Percentiles rank a stretch among this genome's conserved stretches.
Evolutionary conservation across 1,284 basidiomycete genomes (phyloP).

Genomic region (Trichosporon ovoides): DNA sequence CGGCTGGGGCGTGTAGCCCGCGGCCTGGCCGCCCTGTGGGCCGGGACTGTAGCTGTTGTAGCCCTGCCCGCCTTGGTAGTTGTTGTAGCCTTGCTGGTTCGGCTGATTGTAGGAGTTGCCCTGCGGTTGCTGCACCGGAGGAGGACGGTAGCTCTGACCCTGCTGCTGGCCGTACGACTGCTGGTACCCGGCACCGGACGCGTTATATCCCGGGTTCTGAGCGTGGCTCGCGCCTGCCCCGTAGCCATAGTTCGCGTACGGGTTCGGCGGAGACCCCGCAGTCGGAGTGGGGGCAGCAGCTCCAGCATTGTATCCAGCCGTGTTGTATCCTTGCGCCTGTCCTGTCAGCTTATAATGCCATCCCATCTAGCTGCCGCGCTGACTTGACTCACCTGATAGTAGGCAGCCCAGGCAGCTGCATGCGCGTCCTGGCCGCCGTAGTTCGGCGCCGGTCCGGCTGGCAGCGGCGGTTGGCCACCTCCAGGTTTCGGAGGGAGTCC

Average conservation of each 20-base stretch:
- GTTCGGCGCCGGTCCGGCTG: conserved; percentile 39
- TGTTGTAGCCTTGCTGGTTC: conserved; percentile 8
- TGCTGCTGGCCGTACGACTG: conserved; percentile 6
- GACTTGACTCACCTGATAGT: conserved; percentile 39
- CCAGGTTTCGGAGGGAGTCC: neutral
- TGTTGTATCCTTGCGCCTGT: conserved; percentile 7
- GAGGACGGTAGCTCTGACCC: conserved; percentile 12
- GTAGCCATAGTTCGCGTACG: conserved; percentile 47
- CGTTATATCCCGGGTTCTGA: conserved; percentile 1
- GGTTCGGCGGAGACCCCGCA: conserved; percentile 25
- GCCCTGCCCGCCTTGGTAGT: conserved; percentile 16
- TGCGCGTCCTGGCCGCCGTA: conserved; percentile 29
- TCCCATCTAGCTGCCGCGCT: too few relatives aligned
- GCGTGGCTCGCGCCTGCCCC: conserved; percentile 39
- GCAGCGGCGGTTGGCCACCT: conserved; percentile 37
- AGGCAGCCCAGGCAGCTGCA: conserved; percentile 46
- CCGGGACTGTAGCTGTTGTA: conserved; percentile 9
- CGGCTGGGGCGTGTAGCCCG: conserved; percentile 16
- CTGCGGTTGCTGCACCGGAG: too few relatives aligned
- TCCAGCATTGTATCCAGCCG: conserved; percentile 19
- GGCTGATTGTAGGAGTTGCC: conserved; percentile 10
- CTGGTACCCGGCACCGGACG: conserved; percentile 7
- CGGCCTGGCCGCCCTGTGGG: neutral
- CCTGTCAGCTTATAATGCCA: neutral
- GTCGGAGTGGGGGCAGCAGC: conserved; percentile 15